Percentiles rank a stretch among this genome's conserved stretches.
Evolutionary conservation across 345 rosid species (phyloP).

Genomic region (Psidium friedrichsthalianum): DNA sequence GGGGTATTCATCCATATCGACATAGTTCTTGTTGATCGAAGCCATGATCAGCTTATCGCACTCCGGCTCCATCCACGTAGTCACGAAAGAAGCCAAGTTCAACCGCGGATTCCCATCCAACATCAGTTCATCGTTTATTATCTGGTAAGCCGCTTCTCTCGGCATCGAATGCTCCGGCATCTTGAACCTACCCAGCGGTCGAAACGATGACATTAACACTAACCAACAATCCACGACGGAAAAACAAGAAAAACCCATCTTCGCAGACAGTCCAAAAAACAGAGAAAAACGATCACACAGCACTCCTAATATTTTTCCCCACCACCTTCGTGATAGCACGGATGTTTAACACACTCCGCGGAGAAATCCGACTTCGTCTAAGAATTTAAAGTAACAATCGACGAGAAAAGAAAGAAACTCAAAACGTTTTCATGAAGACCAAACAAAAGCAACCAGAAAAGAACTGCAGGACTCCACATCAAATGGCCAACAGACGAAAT

Average conservation of each 20-base stretch:
- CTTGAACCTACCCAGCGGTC: constrained; percentile 12
- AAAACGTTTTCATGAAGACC: neutral
- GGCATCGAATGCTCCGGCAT: constrained; percentile 38
- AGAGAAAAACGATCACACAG: neutral
- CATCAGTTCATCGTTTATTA: constrained; percentile 41
- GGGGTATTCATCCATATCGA: constrained; percentile 37
- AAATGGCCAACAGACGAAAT: neutral
- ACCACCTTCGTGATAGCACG: neutral
- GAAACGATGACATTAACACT: neutral
- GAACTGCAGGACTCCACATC: neutral
- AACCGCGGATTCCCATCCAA: constrained; percentile 43
- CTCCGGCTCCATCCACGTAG: constrained; percentile 51
- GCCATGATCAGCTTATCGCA: constrained; percentile 44
- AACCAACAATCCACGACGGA: neutral
- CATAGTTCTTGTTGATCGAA: constrained; percentile 21
- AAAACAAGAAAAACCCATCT: neutral
- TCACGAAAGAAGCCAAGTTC: constrained; percentile 40
- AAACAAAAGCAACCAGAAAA: neutral
- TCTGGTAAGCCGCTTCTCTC: constrained; percentile 37
- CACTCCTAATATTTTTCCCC: neutral
- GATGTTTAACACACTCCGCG: neutral
- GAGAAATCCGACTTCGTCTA: neutral
- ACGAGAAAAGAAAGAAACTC: neutral
- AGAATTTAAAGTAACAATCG: neutral
- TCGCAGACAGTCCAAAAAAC: neutral